Conservation (phyloP, 495 filamentous ascomycete species). For the Penicillium macrosclerotiorum region DNA sequence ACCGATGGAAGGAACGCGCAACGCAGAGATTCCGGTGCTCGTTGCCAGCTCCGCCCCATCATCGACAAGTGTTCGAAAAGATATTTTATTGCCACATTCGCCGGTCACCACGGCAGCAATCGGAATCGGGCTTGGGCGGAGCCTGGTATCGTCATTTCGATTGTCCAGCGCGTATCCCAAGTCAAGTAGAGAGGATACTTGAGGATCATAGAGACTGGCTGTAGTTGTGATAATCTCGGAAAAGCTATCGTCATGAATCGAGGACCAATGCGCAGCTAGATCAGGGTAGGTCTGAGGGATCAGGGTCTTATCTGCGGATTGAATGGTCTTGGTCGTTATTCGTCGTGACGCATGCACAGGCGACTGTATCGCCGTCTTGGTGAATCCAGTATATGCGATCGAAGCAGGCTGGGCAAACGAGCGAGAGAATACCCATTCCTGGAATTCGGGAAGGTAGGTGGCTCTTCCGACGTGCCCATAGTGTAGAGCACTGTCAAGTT, state of each 20-base stretch:
- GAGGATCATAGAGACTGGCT: conserved; percentile 36
- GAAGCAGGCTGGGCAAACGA: conserved; percentile 24
- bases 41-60: conserved; percentile 30
- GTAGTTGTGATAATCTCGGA: conserved; percentile 30
- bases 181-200: conserved; percentile 39
- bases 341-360: conserved; percentile 14
- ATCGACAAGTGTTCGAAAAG: conserved; percentile 35
- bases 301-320: conserved; percentile 13
- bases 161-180: conserved; percentile 40
- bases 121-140: conserved; percentile 31
- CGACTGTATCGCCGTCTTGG: conserved; percentile 29
- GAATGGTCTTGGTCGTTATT: conserved; percentile 7
- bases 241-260: conserved; percentile 27
- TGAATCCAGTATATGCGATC: conserved; percentile 35
- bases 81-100: conserved; percentile 40
- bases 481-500: conserved; percentile 50
- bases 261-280: conserved; percentile 33
- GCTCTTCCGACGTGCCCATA: conserved; percentile 66
- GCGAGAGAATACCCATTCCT: conserved; percentile 56
- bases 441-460: conserved; percentile 50
- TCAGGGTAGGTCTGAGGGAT: conserved; percentile 37
- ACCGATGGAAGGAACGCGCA: conserved; percentile 34
- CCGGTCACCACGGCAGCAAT: conserved; percentile 46
- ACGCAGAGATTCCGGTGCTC: conserved; percentile 9
- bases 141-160: conserved; percentile 24